These are phyloP conservation scores for Dictyostelium capitatum DNA, from an alignment of 78 protist species.

Conservation along the genomic window DNA sequence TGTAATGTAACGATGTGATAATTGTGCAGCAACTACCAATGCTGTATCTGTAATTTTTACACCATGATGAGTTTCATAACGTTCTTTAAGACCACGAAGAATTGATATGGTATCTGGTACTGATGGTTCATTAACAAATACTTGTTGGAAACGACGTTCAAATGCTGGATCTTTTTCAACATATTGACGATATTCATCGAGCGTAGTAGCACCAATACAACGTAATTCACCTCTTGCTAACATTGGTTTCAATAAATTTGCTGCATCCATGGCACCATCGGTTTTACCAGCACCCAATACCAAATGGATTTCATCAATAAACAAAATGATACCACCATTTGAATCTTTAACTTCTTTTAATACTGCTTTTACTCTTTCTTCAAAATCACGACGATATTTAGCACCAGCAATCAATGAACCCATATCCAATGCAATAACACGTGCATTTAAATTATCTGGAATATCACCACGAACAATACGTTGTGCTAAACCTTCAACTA, in stretches of 20 bases:
- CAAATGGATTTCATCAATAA: constrained; percentile 99
- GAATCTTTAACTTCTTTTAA: constrained; percentile 95
- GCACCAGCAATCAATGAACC: constrained; percentile 99
- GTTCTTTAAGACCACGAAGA: constrained; percentile 97
- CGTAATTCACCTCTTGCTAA: constrained; percentile 99
- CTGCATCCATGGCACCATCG: constrained; percentile 99
- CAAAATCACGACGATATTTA: constrained; percentile 99
- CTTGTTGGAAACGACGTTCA: constrained; percentile 98
- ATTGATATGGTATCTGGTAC: constrained; percentile 97
- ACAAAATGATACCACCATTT: constrained; percentile 95
- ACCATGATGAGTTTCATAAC: constrained; percentile 96
- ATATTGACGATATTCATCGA: constrained; percentile 97
- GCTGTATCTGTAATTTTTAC: constrained; percentile 97
- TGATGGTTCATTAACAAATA: constrained; percentile 96
- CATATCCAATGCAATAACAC: constrained; percentile 96
- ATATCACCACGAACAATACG: constrained; percentile 98
- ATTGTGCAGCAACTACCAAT: constrained; percentile 96
- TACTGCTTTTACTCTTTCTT: constrained; percentile 98
- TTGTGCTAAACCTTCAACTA: constrained; percentile 99
- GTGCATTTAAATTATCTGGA: constrained; percentile 92
- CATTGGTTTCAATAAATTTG: constrained; percentile 98
- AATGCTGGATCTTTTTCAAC: constrained; percentile 99
- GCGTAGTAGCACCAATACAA: constrained; percentile 99
- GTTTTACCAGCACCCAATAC: constrained; percentile 99
- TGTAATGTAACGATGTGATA: constrained; percentile 95